These are phyloP conservation scores for Iris macrosiphon DNA, from an alignment of 106 monocot genomes.

Conservation along the genomic window DNA sequence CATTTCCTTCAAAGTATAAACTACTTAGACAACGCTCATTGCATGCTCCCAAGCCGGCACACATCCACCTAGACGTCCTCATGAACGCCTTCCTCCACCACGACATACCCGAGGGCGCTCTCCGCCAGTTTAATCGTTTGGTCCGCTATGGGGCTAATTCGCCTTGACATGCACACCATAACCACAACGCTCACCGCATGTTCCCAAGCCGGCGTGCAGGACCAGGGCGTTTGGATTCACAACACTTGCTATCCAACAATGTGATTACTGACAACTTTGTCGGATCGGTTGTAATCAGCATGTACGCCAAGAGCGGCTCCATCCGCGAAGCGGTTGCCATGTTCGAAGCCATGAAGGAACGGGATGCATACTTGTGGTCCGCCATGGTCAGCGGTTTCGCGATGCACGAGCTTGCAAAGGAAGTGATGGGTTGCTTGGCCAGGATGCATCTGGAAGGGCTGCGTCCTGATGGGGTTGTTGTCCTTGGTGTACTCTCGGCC, in stretches of 20 bases:
- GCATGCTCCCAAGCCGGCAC: too few species aligned
- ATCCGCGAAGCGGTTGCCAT: conserved; percentile 25
- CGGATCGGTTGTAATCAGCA: conserved; percentile 44
- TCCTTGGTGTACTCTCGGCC: conserved; percentile 41
- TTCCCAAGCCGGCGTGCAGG: conserved; percentile 36
- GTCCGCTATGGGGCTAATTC: conserved; percentile 2
- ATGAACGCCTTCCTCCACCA: conserved; percentile 38
- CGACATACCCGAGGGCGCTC: conserved; percentile 10
- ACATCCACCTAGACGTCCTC: conserved; percentile 58
- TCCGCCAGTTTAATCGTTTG: conserved; percentile 23
- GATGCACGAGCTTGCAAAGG: conserved; percentile 35
- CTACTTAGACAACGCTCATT: too few species aligned
- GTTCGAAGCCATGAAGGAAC: conserved; percentile 23
- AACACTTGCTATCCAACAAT: conserved; percentile 6
- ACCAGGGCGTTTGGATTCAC: conserved; percentile 43
- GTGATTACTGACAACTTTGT: conserved; percentile 23
- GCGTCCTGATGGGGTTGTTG: conserved; percentile 34
- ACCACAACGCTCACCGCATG: conserved; percentile 54
- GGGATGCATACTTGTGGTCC: conserved; percentile 41
- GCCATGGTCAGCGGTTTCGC: conserved; percentile 55
- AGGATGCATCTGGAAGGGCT: conserved; percentile 38
- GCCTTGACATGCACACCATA: conserved; percentile 29
- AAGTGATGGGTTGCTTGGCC: conserved; percentile 34
- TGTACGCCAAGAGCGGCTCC: conserved; percentile 68
- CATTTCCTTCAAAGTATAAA: too few species aligned